These are phyloP conservation scores for Chrysophaeum taylorii DNA, from an alignment of 352 stramenopile genomes.

Conservation along the genomic window DNA sequence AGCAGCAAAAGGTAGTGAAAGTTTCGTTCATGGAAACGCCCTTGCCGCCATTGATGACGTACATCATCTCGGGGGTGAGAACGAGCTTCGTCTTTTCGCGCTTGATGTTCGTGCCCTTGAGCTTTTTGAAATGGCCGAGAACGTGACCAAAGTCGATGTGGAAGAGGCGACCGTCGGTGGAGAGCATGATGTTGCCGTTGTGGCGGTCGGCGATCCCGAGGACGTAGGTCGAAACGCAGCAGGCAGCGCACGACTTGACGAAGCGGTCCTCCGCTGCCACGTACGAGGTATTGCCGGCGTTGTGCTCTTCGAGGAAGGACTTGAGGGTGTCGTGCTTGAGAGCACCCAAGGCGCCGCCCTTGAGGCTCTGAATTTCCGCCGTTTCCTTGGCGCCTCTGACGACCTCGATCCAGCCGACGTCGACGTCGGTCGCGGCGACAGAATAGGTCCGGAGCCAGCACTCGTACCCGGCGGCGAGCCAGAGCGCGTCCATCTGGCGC, in stretches of 20 bases:
- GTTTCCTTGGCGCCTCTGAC: slow-evolving; percentile 70
- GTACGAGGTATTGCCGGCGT: slow-evolving; percentile 1
- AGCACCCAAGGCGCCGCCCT: not conserved
- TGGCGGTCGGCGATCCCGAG: slow-evolving; percentile 80
- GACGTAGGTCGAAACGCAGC: slow-evolving; percentile 78
- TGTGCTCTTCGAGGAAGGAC: slow-evolving; percentile 9
- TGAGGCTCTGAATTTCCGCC: slow-evolving; percentile 47
- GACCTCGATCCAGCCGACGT: slow-evolving; percentile 74
- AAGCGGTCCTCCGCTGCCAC: slow-evolving; percentile 53
- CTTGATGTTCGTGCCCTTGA: slow-evolving; percentile 68
- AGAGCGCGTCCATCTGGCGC: slow-evolving; percentile 75
- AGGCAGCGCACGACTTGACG: slow-evolving; percentile 64
- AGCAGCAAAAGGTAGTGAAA: not conserved
- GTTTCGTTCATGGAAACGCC: not conserved
- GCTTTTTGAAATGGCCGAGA: slow-evolving; percentile 81
- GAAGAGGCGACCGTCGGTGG: slow-evolving; percentile 78
- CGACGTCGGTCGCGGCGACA: slow-evolving; percentile 65
- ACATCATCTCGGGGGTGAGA: slow-evolving; percentile 73
- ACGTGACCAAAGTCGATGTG: slow-evolving; percentile 93
- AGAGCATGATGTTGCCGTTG: slow-evolving; percentile 92
- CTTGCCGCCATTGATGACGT: slow-evolving; percentile 44
- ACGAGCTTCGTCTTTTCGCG: slow-evolving; percentile 73
- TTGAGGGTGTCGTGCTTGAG: slow-evolving; percentile 13
- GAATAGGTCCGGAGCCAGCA: slow-evolving; percentile 67
- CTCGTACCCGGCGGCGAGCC: slow-evolving; percentile 64